These are phyloP conservation scores for Suillus bovinus DNA, from an alignment of 768 basidiomycete species.

Conservation along the genomic window DNA sequence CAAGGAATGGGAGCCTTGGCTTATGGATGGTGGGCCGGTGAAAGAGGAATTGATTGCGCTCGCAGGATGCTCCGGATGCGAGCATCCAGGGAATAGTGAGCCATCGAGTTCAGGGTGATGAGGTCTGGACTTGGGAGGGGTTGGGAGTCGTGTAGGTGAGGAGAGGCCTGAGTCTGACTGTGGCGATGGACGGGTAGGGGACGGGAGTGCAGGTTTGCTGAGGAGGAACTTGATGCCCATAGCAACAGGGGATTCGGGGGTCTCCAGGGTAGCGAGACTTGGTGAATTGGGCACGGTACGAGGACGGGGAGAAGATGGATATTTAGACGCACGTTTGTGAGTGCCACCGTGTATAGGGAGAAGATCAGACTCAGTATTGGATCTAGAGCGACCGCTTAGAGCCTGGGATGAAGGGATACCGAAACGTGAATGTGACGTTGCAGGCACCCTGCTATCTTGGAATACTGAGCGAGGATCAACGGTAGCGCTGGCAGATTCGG, in stretches of 20 bases:
- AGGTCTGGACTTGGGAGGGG: slow-evolving; percentile 22
- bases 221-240: slow-evolving; percentile 38
- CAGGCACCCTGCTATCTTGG: slow-evolving; percentile 16
- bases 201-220: slow-evolving; percentile 30
- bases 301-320: slow-evolving; percentile 16
- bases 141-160: slow-evolving; percentile 10
- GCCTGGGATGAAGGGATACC: slow-evolving; percentile 15
- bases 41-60: slow-evolving; percentile 8
- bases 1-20: slow-evolving; percentile 15
- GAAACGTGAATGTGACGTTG: slow-evolving; percentile 7
- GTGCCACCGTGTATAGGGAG: slow-evolving; percentile 8
- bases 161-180: slow-evolving; percentile 18
- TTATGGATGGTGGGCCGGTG: slow-evolving; percentile 5
- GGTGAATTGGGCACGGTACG: slow-evolving; percentile 18
- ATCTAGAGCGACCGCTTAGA: slow-evolving; percentile 16
- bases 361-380: slow-evolving; percentile 22
- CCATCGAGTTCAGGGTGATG: slow-evolving; percentile 22
- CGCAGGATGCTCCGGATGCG: slow-evolving; percentile 19
- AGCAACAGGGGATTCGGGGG: slow-evolving; percentile 18
- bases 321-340: not conserved
- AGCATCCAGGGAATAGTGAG: slow-evolving; percentile 14
- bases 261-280: slow-evolving; percentile 1
- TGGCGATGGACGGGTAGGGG: slow-evolving; percentile 24
- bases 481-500: slow-evolving; percentile 22
- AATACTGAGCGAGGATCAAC: slow-evolving; percentile 14